phyloP scores from a whole-genome alignment of 257 asterid species.

The Gardenia jasminoides region DNA sequence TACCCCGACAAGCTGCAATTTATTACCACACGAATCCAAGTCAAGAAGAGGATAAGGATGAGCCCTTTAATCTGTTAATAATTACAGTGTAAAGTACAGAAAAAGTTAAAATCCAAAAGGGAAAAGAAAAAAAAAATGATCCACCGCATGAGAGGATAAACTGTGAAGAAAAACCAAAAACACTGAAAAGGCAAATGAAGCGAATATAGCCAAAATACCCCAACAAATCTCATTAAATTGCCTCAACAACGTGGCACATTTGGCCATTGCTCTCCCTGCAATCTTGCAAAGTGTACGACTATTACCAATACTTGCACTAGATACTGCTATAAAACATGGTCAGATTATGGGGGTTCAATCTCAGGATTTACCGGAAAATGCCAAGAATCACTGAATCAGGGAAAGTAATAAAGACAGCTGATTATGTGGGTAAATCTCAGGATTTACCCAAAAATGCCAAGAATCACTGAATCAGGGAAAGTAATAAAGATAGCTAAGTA shows the following conservation, averaged over 20 bases:
- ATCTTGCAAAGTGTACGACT: not conserved
- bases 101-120: too few relatives aligned
- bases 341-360: not conserved
- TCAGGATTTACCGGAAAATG: not conserved
- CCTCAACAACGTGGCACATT: not conserved
- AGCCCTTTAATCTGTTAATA: not conserved
- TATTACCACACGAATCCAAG: not conserved
- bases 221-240: not conserved
- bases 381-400: too few relatives aligned
- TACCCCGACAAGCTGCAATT: too few relatives aligned
- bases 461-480: not conserved
- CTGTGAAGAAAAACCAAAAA: not conserved
- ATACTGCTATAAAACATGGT: not conserved
- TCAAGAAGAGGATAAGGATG: not conserved
- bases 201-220: not conserved
- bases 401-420: not conserved
- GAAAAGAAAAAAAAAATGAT: not conserved
- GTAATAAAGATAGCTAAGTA: not conserved
- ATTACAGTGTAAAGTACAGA: too few relatives aligned
- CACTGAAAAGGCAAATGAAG: not conserved
- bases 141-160: not conserved
- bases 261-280: not conserved
- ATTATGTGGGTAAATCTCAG: not conserved
- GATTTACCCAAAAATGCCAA: not conserved
- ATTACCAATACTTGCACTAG: not conserved